Evolutionary conservation across 176 grass and related monocot species (phyloP).

Genomic region (Lolium multiflorum): DNA sequence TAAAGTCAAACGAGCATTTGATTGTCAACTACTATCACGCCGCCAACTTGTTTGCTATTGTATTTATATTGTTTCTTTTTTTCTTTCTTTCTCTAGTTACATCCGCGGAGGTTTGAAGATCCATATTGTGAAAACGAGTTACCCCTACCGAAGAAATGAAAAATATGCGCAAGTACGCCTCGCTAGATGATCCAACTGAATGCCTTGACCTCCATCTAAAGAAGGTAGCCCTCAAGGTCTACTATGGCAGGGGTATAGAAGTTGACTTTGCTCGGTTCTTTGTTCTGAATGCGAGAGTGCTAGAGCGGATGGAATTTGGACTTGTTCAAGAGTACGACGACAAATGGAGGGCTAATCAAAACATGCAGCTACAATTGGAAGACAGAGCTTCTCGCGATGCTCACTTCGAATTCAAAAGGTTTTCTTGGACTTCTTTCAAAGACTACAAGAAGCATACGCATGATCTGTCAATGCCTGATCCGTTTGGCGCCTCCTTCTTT

Average conservation of each 20-base stretch:
- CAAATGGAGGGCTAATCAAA: conserved; percentile 3
- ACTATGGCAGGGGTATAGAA: conserved; percentile 1
- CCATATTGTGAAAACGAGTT: neutral
- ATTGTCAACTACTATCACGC: too few relatives aligned
- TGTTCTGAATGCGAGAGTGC: neutral
- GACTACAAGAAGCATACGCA: too few relatives aligned
- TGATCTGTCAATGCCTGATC: too few relatives aligned
- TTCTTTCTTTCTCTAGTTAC: too few relatives aligned
- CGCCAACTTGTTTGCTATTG: too few relatives aligned
- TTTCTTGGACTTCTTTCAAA: too few relatives aligned
- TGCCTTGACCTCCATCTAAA: conserved; percentile 12
- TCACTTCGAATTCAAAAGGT: too few relatives aligned
- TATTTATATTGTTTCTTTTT: too few relatives aligned
- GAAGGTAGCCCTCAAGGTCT: neutral
- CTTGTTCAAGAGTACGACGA: neutral
- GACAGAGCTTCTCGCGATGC: neutral
- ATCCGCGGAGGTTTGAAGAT: neutral
- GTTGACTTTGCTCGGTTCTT: neutral
- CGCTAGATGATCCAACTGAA: conserved; percentile 14
- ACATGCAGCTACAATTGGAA: neutral
- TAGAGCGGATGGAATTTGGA: conserved; percentile 1
- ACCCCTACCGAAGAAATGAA: neutral
- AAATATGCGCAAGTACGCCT: neutral
- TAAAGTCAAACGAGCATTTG: too few relatives aligned
- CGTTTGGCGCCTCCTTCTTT: too few relatives aligned